Conservation (phyloP, 768 basidiomycete species). For the Naganishia randhawae region DNA sequence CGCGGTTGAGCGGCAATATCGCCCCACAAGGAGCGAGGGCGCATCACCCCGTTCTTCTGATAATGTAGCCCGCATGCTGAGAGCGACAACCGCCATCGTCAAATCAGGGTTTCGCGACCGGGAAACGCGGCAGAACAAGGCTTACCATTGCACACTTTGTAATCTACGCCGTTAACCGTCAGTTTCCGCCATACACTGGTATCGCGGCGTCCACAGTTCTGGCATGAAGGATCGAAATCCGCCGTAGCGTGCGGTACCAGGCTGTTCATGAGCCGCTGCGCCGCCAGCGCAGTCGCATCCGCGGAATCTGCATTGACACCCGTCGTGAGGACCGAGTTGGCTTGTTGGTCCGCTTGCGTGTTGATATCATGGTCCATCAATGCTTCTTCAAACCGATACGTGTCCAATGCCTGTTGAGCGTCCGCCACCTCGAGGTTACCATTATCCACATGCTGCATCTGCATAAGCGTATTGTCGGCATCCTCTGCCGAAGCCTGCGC, state of each 20-base stretch:
- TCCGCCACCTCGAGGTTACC: conserved; percentile 3
- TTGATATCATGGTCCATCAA: conserved; percentile 18
- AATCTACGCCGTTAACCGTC: conserved; percentile 23
- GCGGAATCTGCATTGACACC: not conserved
- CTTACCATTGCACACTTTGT: conserved; percentile 29
- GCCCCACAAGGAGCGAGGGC: conserved; percentile 29
- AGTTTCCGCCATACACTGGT: conserved; percentile 29
- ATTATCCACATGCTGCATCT: not conserved
- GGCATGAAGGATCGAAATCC: conserved; percentile 13
- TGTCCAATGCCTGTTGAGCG: conserved; percentile 11
- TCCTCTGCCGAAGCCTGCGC: not conserved
- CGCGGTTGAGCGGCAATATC: conserved; percentile 16
- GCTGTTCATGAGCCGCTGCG: conserved; percentile 13
- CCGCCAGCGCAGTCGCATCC: conserved; percentile 10
- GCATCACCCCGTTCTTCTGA: conserved; percentile 30
- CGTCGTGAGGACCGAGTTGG: not conserved
- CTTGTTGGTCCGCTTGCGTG: not conserved
- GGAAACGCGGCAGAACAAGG: not conserved
- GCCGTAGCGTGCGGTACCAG: conserved; percentile 9
- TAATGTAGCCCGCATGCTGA: conserved; percentile 31
- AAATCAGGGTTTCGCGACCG: not conserved
- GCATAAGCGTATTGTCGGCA: not conserved
- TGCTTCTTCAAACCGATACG: conserved; percentile 17
- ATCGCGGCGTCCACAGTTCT: conserved; percentile 26
- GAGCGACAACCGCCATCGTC: not conserved